These are phyloP conservation scores for Lachnellula hyalina DNA, from an alignment of 2,329 filamentous ascomycete genomes.

Conservation along the genomic window DNA sequence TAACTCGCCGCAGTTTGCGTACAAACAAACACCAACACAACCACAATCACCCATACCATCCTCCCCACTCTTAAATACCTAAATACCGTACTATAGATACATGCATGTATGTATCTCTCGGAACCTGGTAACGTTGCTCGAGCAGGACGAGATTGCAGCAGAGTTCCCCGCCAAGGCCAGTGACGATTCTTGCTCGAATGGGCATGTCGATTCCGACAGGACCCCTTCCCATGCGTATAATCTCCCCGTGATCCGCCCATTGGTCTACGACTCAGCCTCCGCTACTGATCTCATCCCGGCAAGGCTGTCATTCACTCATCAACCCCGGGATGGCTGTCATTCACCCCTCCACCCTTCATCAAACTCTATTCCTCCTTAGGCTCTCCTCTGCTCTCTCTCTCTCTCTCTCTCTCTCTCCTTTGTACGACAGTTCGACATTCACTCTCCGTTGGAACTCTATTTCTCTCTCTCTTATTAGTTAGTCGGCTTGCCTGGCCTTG, in stretches of 20 bases:
- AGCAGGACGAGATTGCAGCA: background rate
- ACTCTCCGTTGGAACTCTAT: no score
- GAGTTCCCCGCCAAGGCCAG: no score
- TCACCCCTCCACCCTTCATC: background rate
- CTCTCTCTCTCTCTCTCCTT: background rate
- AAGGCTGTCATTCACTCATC: no score
- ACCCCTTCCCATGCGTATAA: background rate
- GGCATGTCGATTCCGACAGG: background rate
- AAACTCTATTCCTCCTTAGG: background rate
- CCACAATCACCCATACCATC: no score
- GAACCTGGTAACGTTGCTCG: slow-evolving; percentile 3
- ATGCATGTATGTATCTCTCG: no score
- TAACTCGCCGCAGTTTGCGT: no score
- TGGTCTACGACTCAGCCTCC: background rate
- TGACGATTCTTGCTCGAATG: slow-evolving; percentile 5
- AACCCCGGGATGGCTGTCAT: no score
- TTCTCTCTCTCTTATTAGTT: background rate
- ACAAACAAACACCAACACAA: no score
- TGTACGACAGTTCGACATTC: background rate
- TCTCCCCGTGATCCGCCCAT: background rate
- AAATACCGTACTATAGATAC: no score
- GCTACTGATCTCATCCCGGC: background rate
- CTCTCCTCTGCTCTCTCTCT: background rate
- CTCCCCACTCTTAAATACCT: no score
- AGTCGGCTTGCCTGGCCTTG: background rate